A percentile compares a stretch with the other conserved stretches of the same genome.
These are phyloP conservation scores for Oryza longistaminata DNA, from an alignment of 176 grass and related monocot species.

Conservation along the genomic window DNA sequence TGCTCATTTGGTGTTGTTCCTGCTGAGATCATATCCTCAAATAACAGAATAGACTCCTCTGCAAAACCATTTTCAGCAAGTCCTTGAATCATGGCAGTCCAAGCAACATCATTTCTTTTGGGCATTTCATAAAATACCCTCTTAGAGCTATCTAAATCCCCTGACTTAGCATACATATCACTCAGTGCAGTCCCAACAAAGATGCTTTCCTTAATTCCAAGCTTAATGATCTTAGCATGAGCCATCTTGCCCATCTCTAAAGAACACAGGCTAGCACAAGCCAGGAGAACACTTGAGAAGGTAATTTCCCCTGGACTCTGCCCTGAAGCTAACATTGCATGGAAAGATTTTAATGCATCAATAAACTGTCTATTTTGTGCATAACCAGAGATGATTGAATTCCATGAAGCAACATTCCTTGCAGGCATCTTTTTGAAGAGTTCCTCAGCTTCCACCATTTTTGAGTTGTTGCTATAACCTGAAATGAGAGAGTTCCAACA, in stretches of 20 bases:
- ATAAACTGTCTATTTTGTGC: slow-evolving; percentile 52
- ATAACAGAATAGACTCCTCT: slow-evolving; percentile 53
- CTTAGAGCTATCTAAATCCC: slow-evolving; percentile 68
- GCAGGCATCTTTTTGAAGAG: slow-evolving; percentile 60
- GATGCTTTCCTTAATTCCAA: slow-evolving; percentile 52
- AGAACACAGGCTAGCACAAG: slow-evolving; percentile 70
- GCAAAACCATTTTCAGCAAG: slow-evolving; percentile 72
- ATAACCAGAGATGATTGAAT: slow-evolving; percentile 71
- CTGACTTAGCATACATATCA: slow-evolving; percentile 88
- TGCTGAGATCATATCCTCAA: slow-evolving; percentile 59
- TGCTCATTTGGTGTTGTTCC: slow-evolving; percentile 49
- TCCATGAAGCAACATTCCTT: slow-evolving; percentile 70
- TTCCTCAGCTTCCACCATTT: slow-evolving; percentile 56
- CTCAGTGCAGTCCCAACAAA: slow-evolving; percentile 66
- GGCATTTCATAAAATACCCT: slow-evolving; percentile 66
- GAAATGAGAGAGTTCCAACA: slow-evolving; percentile 84
- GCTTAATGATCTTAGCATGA: slow-evolving; percentile 67
- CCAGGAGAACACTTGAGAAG: slow-evolving; percentile 76
- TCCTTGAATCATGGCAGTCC: slow-evolving; percentile 72
- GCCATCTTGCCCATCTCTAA: slow-evolving; percentile 63
- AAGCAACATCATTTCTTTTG: slow-evolving; percentile 55
- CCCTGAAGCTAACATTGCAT: slow-evolving; percentile 60
- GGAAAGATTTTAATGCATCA: slow-evolving; percentile 50
- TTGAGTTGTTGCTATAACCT: slow-evolving; percentile 62
- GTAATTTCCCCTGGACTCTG: slow-evolving; percentile 61